Evolutionary conservation across 108 stramenopile species (phyloP).

Genomic region (Phaeodactylum tricornutum): DNA sequence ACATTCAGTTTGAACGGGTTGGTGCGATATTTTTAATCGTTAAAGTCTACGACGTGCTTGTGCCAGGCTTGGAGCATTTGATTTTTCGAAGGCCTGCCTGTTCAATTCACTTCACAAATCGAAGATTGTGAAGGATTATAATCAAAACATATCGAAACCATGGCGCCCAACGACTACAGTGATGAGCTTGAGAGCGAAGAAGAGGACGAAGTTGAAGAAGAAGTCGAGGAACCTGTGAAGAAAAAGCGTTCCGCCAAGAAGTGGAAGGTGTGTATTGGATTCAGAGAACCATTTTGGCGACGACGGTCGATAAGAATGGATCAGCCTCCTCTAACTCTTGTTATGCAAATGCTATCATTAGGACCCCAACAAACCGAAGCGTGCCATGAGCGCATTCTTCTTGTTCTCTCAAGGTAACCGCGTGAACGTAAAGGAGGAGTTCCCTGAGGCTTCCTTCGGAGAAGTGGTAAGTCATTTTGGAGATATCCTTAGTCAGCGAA

Average conservation of each 20-base stretch:
- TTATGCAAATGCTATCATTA: slow-evolving; percentile 5
- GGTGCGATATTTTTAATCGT: too few relatives aligned
- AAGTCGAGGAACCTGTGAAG: slow-evolving; percentile 16
- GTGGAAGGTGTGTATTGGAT: slow-evolving; percentile 4
- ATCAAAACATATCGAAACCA: slow-evolving; percentile 8
- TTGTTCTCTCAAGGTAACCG: slow-evolving; percentile 69
- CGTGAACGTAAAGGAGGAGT: slow-evolving; percentile 50
- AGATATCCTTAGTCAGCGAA: slow-evolving; percentile 5
- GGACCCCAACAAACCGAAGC: slow-evolving; percentile 72
- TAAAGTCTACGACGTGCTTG: too few relatives aligned
- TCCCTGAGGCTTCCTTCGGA: slow-evolving; percentile 69
- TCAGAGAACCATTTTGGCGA: too few relatives aligned
- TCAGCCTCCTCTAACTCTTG: background rate
- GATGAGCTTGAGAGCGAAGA: slow-evolving; percentile 31
- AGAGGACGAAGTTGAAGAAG: slow-evolving; percentile 25
- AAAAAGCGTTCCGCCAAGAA: slow-evolving; percentile 13
- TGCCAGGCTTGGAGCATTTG: too few relatives aligned
- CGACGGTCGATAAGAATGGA: background rate
- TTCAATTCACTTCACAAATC: too few relatives aligned
- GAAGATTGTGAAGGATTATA: slow-evolving; percentile 2
- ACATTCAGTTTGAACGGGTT: too few relatives aligned
- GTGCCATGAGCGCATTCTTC: slow-evolving; percentile 82
- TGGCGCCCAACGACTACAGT: slow-evolving; percentile 33
- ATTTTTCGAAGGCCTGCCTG: too few relatives aligned
- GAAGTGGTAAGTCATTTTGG: slow-evolving; percentile 64